Base-by-base conservation (phyloP, 306 rosid genomes). In the Castanea mollissima region DNA sequence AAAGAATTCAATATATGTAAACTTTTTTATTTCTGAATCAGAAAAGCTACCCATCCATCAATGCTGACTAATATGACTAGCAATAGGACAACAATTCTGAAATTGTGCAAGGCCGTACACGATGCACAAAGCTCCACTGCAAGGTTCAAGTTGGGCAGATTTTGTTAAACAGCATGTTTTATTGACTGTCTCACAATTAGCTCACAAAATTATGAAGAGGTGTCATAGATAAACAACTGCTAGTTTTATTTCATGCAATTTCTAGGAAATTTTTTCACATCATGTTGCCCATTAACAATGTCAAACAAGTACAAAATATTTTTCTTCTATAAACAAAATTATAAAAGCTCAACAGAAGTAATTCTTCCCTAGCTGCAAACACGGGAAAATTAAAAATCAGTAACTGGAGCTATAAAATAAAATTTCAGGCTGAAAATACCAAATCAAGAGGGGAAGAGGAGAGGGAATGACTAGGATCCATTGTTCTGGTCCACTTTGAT, bases 401-500 rank as follows among this genome's bases (percentile, higher is more conserved):
- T 60, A 74, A 51, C 46, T 55, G 64, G 31, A 52, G 74, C 52
- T 31, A 62, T 23, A n/a, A 46, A 64, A n/a, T 51, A 60, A 55
- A 56, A 80, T 27, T 63, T 55, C 32, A 38, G 68, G 55, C 11
- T 16, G 11, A 13, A 46, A 14, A 25, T 20, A n/a, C 18, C 58
- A 4, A 74, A 49, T 70, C 38, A 74, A 51, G 69, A 72, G 51
- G 35, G 44, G 6, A 19, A 32, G 29, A 27, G 19, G 41, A 63
- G 35, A 23, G 70, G 81, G 62, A 31, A 38, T 68, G 72, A 35
- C 59, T 19, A 56, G 51, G 85, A 78, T 41, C 59, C 70, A 79
- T 74, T 83, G 57, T 18, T 77, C 73, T 65, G 80, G 65, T 73
- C 79, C 78, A 72, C 85, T 67, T 83, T 32, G 74, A 71, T 64